Evolutionary conservation across 2,329 filamentous ascomycete species (phyloP).

Genomic region (Massarina eburnea): DNA sequence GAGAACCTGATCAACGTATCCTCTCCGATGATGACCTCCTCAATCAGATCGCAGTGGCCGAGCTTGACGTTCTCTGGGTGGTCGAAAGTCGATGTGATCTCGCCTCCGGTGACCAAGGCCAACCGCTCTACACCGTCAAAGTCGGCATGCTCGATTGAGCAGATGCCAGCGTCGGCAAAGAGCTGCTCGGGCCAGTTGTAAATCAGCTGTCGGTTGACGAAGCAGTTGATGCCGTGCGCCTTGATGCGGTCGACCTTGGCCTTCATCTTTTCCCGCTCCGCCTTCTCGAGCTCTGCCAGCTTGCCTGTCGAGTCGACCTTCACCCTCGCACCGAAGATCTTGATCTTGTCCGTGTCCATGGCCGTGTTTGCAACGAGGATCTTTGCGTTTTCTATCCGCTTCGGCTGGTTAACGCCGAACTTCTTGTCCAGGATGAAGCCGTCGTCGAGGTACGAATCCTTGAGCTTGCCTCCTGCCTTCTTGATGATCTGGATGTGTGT

Average conservation of each 20-base stretch:
- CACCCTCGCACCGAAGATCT: constrained; percentile 96
- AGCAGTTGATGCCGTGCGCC: constrained; percentile 98
- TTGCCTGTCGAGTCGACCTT: constrained; percentile 97
- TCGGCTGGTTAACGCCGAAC: constrained; percentile 98
- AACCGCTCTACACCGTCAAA: constrained; percentile 97
- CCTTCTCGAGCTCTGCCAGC: constrained; percentile 96
- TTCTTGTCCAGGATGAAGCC: constrained; percentile 99
- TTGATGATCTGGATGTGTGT: constrained; percentile 99
- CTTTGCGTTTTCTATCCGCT: constrained; percentile 95
- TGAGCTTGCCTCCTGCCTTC: constrained; percentile 96
- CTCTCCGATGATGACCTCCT: constrained; percentile 98
- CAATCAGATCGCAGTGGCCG: constrained; percentile 90
- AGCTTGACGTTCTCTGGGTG: constrained; percentile 97
- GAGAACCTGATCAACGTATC: constrained; percentile 98
- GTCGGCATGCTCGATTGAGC: constrained; percentile 98
- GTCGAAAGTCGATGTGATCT: constrained; percentile 97
- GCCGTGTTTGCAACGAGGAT: constrained; percentile 97
- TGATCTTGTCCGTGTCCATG: constrained; percentile 99
- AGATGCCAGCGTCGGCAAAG: constrained; percentile 95
- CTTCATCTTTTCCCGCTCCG: constrained; percentile 99
- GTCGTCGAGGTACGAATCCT: constrained; percentile 95
- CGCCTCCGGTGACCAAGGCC: constrained; percentile 91
- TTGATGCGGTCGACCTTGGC: constrained; percentile 99
- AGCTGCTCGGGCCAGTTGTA: constrained; percentile 99
- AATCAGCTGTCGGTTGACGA: constrained; percentile 98